Evolutionary conservation across 1,139 yeast genomes (phyloP), one percentile per base, ranked within the genome.

Genomic region (Magnusiomyces fungicola): DNA sequence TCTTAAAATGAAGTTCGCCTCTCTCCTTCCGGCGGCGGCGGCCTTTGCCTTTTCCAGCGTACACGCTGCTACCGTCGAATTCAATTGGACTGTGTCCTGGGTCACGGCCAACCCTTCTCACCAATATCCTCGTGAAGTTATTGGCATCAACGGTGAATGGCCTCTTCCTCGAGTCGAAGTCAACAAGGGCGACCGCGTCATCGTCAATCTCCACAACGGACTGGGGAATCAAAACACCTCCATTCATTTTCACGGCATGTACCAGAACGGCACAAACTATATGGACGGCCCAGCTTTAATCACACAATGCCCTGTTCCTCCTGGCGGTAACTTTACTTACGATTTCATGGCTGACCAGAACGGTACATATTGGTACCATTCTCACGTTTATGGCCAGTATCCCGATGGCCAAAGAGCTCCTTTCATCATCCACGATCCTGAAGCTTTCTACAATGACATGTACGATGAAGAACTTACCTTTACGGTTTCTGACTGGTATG

Each of bases 321-420:
- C 94, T 1, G 87, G 87, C 25, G 74, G 73, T 52, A 76, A 83
- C 12, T 76, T 83, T 79, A 81, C 72, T 38, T 71, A 71, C 62
- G 87, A 90, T 71, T 90, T 90, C 67, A 83, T 95, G 10, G 88
- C 88, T 43, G 79, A 81, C 64, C 96, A 90, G 65, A 77, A 74
- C 44, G 97, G 97, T 55, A 78, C 95, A 3, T 90, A 76, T 72
- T 90, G 97, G 97, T 90, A 90, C 71, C 97, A 90, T 67, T 84
- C 96, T 14, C 97, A 90, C 68, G 78, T 86, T 25, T 75, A 78
- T 12, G 83, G 86, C 53, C 95, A 89, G 65, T 90, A 89, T 62
- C 86, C 92, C 61, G 97, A 90, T 65, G 97, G 97, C 55, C 76
- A 89, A 73, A 78, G 96, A 65, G 96, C 88, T 55, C 69, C 83